Base-by-base conservation (phyloP, 352 stramenopile species). In the Phytophthora tubulina region DNA sequence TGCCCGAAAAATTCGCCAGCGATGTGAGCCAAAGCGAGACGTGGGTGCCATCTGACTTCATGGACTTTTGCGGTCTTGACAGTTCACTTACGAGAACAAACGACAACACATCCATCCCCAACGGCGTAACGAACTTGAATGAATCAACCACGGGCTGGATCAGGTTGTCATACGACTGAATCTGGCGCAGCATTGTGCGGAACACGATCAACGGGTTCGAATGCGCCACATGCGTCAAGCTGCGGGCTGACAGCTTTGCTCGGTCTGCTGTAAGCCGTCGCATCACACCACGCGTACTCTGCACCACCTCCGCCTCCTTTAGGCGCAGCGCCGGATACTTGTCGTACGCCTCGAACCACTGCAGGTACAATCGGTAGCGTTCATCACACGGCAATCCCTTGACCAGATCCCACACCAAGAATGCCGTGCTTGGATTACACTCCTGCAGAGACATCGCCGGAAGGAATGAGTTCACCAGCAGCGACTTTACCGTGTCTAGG, bases 151-250 rank as follows among this genome's bases (percentile, higher is more conserved):
- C 97, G 13, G 97, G 94, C 66, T 97, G 84, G 56, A 99, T 98
- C 63, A 99, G 78, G 72, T 99, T 99, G 63, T 98, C 96, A 70
- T 99, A 99, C 75, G 94, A 98, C 76, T 99, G 95, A 75, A 99
- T 98, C 75, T 98, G 95, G 50, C 88, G 89, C 31, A 99, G 76
- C 83, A 99, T 98, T 13, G 93, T 97, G 21, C 87, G 90, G 66
- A 98, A 99, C 13, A 98, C 94, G 11, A 98, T 90, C 27, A 99
- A 75, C 17, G 96, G 96, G 78, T 98, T 98, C 36, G 88, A 95
- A 64, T 98, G 94, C 5, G 93, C 93, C 27, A 96, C 88, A 59
- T 98, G 96, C 6, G 89, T 95, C 27, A 96, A 56, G 35, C 75
- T 85, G 6, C 89, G 85, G 32, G 86, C 88, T 2, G 88, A 95